Percentiles rank a stretch among this genome's conserved stretches.
These are phyloP conservation scores for Evernia prunastri DNA, from an alignment of 495 filamentous ascomycete species.

Conservation along the genomic window DNA sequence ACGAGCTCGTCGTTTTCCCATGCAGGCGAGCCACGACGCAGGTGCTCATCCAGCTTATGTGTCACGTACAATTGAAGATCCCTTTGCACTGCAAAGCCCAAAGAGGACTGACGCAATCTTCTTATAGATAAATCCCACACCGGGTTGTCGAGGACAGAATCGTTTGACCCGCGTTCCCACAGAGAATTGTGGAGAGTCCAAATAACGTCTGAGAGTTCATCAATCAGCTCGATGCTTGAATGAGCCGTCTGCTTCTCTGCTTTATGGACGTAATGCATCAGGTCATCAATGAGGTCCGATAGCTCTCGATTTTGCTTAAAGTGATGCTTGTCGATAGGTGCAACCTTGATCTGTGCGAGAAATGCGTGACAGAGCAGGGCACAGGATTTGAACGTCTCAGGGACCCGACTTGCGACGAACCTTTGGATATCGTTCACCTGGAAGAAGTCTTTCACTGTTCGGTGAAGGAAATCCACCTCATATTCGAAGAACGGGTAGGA, in stretches of 20 bases:
- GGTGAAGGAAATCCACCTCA: conserved; percentile 7
- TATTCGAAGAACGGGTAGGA: background rate
- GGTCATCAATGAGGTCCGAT: background rate
- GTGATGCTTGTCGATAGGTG: background rate
- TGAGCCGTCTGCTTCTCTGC: conserved; percentile 3
- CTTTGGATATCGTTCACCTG: background rate
- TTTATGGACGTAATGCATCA: conserved; percentile 4
- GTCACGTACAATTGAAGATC: conserved; percentile 5
- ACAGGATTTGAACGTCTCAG: background rate
- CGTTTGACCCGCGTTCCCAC: too few relatives aligned
- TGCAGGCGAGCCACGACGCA: background rate
- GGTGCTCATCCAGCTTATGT: background rate
- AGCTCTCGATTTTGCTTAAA: background rate
- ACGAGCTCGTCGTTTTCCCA: background rate
- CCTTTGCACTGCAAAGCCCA: background rate
- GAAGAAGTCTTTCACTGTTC: conserved; percentile 9
- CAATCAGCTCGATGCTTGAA: background rate
- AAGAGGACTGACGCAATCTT: background rate
- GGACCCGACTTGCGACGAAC: background rate
- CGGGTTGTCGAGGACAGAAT: too few relatives aligned
- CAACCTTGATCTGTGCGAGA: conserved; percentile 1
- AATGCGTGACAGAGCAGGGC: background rate
- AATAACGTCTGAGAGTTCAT: background rate
- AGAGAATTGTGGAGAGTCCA: background rate
- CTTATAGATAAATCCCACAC: background rate